Conservation (phyloP, 495 filamentous ascomycete species). For the Evernia prunastri region DNA sequence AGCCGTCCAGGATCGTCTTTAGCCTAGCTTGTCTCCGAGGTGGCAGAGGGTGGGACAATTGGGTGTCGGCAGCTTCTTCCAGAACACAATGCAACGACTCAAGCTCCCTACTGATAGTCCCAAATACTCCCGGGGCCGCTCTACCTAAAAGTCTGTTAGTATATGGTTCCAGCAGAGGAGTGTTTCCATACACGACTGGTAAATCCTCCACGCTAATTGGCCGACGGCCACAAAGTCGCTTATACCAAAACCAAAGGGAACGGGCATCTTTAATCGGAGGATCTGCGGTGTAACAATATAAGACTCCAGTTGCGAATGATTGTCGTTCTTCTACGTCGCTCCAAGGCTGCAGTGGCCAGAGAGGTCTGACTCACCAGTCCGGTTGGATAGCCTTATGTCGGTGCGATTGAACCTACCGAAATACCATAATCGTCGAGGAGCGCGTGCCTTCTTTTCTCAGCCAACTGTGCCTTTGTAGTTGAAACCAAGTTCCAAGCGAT, state of each 20-base stretch:
- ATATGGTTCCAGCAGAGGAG: background rate
- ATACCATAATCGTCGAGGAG: constrained; percentile 1
- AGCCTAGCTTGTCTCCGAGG: constrained; percentile 5
- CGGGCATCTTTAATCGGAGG: background rate
- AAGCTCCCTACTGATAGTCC: background rate
- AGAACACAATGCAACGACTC: constrained; percentile 3
- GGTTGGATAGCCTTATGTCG: constrained; percentile 2
- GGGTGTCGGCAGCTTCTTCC: constrained; percentile 5
- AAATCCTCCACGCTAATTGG: constrained; percentile 6
- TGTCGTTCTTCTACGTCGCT: background rate
- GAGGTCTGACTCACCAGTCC: constrained; percentile 7
- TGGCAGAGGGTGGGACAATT: constrained; percentile 4
- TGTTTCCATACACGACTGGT: constrained; percentile 3
- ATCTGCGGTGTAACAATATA: background rate
- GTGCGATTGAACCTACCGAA: background rate
- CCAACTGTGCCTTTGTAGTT: background rate
- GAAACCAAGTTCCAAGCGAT: background rate
- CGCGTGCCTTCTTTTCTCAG: background rate
- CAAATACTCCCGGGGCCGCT: constrained; percentile 5
- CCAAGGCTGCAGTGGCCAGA: background rate
- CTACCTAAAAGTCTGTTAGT: constrained; percentile 6
- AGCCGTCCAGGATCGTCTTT: constrained; percentile 5
- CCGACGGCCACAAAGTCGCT: constrained; percentile 11
- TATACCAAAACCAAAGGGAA: constrained; percentile 10
- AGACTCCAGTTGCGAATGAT: background rate